phyloP scores from a whole-genome alignment of 2,329 filamentous ascomycete genomes.

The Xylariomycetidae sp. region DNA sequence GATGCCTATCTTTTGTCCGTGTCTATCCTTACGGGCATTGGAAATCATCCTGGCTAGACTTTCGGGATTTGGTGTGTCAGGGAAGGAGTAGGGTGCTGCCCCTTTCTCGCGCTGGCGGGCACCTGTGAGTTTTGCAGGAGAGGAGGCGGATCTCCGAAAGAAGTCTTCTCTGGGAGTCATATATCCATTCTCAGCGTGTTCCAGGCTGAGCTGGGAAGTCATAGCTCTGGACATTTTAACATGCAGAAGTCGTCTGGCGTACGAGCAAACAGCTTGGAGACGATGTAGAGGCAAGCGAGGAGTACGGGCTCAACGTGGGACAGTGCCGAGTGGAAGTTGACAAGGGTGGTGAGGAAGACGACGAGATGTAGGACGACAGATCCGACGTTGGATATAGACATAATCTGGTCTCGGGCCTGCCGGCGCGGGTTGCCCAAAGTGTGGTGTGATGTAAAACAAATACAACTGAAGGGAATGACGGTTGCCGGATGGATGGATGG shows the following conservation, averaged over 20 bases:
- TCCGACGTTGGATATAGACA: constrained; percentile 49
- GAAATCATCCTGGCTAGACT: constrained; percentile 32
- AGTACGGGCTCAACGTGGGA: constrained; percentile 43
- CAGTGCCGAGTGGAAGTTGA: constrained; percentile 49
- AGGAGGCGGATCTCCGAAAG: constrained; percentile 9
- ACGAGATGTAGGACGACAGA: constrained; percentile 47
- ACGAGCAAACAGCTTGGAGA: constrained; percentile 42
- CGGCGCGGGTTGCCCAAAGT: no score
- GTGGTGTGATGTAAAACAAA: no score
- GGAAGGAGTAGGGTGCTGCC: neutral
- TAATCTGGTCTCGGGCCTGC: constrained; percentile 27
- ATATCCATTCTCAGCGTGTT: constrained; percentile 21
- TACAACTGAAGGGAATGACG: no score
- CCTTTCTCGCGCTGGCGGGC: no score
- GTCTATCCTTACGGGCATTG: constrained; percentile 20
- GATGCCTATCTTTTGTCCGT: constrained; percentile 34
- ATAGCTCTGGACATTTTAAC: constrained; percentile 21
- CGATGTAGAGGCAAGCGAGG: constrained; percentile 42
- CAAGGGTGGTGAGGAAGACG: constrained; percentile 49
- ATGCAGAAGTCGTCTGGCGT: constrained; percentile 43
- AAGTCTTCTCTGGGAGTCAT: constrained; percentile 21
- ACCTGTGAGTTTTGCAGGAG: no score
- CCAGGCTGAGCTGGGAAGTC: constrained; percentile 12
- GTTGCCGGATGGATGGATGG: no score
- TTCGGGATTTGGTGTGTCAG: constrained; percentile 10